These are phyloP conservation scores for Pleurotus tuber-regium DNA, from an alignment of 768 basidiomycete genomes.

Conservation along the genomic window DNA sequence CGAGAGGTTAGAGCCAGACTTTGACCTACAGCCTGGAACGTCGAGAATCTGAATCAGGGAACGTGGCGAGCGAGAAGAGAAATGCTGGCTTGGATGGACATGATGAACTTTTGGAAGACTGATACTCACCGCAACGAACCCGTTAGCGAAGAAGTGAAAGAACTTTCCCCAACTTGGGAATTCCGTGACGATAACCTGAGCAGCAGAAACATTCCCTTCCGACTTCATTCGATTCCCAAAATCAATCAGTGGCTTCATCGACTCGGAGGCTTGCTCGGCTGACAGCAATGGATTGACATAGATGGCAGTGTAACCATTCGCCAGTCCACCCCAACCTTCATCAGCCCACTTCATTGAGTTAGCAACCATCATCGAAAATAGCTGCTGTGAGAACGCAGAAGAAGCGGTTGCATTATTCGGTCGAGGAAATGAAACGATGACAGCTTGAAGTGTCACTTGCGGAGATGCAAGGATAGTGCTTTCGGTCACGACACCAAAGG, in stretches of 20 bases:
- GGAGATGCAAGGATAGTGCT: constrained; percentile 37
- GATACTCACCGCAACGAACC: constrained; percentile 29
- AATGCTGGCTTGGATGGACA: too few species aligned
- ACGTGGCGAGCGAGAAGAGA: too few species aligned
- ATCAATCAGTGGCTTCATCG: constrained; percentile 39
- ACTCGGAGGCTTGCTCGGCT: constrained; percentile 32
- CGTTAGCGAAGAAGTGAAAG: constrained; percentile 34
- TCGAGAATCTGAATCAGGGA: too few species aligned
- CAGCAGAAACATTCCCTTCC: constrained; percentile 12
- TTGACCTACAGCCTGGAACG: constrained; percentile 35
- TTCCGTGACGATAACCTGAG: constrained; percentile 29
- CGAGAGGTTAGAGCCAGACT: constrained; percentile 43
- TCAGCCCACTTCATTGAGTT: constrained; percentile 40
- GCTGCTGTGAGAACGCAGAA: constrained; percentile 24
- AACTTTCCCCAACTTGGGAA: constrained; percentile 41
- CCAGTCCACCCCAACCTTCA: constrained; percentile 49
- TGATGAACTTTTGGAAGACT: too few species aligned
- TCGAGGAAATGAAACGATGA: constrained; percentile 28
- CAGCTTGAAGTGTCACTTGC: constrained; percentile 32
- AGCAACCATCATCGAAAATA: constrained; percentile 36
- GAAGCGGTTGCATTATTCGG: constrained; percentile 17
- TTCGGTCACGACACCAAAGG: constrained; percentile 42
- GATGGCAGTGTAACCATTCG: constrained; percentile 33
- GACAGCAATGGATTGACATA: constrained; percentile 43
- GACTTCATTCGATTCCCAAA: constrained; percentile 28